Evolutionary conservation across 2,329 filamentous ascomycete species (phyloP).

Genomic region (Arthrobotrys megalospora): DNA sequence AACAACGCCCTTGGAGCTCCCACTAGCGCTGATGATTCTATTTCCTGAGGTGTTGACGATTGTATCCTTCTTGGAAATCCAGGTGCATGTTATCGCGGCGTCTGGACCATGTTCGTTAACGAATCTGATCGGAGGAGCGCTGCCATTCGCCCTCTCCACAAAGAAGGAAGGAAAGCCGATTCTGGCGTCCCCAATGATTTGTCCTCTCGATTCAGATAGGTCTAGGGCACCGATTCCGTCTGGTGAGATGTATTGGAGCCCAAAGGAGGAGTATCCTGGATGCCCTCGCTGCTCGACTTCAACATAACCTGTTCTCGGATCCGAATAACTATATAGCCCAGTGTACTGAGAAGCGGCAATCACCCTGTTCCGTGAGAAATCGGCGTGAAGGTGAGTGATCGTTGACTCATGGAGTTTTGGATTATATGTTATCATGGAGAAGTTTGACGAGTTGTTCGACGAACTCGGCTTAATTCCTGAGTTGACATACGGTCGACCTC

Average conservation of each 20-base stretch:
- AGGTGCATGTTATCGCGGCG: conserved; percentile 83
- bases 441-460: conserved; percentile 53
- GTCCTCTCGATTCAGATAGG: conserved; percentile 51
- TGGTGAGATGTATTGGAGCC: conserved; percentile 50
- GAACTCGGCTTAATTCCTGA: conserved; percentile 35
- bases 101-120: conserved; percentile 79
- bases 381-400: conserved; percentile 53
- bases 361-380: conserved; percentile 50
- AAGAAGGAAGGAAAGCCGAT: conserved; percentile 81
- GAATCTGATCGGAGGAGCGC: conserved; percentile 75
- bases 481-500: conserved; percentile 43
- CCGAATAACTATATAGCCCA: conserved; percentile 52
- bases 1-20: conserved; percentile 56
- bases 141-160: conserved; percentile 70
- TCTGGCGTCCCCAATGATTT: conserved; percentile 76
- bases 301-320: conserved; percentile 57
- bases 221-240: conserved; percentile 54
- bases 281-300: conserved; percentile 52
- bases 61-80: conserved; percentile 80
- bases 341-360: conserved; percentile 56
- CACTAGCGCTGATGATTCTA: conserved; percentile 51
- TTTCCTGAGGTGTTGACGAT: conserved; percentile 51
- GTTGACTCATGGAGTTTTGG: conserved; percentile 58
- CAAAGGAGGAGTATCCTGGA: conserved; percentile 56
- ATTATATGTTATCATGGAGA: conserved; percentile 59